Evolutionary conservation across 1,284 basidiomycete species (phyloP).

Genomic region (Malassezia sympodialis): DNA sequence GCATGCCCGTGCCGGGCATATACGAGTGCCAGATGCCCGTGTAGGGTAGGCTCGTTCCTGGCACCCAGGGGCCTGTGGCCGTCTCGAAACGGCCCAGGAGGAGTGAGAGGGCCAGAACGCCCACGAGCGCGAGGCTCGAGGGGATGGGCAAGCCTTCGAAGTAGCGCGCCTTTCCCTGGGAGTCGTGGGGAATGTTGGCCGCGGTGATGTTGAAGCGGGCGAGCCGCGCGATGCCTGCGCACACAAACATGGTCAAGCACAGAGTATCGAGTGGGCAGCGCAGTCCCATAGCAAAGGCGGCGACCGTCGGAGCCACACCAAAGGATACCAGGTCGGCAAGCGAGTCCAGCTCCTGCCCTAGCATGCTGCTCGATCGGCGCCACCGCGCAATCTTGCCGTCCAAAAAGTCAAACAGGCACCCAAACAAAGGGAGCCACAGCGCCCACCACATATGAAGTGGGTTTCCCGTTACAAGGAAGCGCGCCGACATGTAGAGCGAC

Average conservation of each 20-base stretch:
- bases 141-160: slow-evolving; percentile 98
- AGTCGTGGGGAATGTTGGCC: slow-evolving; percentile 81
- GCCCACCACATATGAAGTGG: slow-evolving; percentile 57
- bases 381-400: slow-evolving; percentile 97
- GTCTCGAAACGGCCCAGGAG: slow-evolving; percentile 55
- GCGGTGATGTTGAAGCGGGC: slow-evolving; percentile 98
- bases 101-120: slow-evolving; percentile 69
- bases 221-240: slow-evolving; percentile 86
- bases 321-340: slow-evolving; percentile 95
- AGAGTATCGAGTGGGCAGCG: slow-evolving; percentile 80
- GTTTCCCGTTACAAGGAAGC: slow-evolving; percentile 74
- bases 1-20: slow-evolving; percentile 20
- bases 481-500: slow-evolving; percentile 83
- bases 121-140: slow-evolving; percentile 72
- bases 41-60: slow-evolving; percentile 13
- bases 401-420: slow-evolving; percentile 94
- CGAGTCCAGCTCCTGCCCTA: slow-evolving; percentile 97
- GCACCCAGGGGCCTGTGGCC: slow-evolving; percentile 24
- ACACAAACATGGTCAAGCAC: slow-evolving; percentile 78
- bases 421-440: slow-evolving; percentile 75
- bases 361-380: slow-evolving; percentile 85
- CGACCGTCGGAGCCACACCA: slow-evolving; percentile 84
- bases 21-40: slow-evolving; percentile 27
- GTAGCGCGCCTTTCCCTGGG: slow-evolving; percentile 75
- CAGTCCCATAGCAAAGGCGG: slow-evolving; percentile 83